Base-by-base conservation (phyloP, 1,139 yeast species). In the Yamadazyma blattariae region DNA sequence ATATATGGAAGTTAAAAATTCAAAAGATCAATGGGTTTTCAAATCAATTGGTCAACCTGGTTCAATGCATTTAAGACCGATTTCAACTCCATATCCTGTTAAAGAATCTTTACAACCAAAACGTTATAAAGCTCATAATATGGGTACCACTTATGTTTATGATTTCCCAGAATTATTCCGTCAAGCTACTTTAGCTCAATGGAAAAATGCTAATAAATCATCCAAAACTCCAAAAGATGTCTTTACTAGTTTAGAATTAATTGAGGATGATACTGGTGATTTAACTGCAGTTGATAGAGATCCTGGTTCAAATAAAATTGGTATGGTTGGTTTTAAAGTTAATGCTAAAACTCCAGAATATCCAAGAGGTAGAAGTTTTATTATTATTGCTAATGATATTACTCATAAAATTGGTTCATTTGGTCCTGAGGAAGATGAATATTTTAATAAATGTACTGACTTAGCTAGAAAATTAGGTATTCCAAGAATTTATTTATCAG, bases 81-180 rank as follows among this genome's bases (percentile, higher is more conserved):
- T 92, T 53, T 85, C 92, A 32, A 86, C 97, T 36, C 96, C 97
- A 37, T 94, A 92, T 59, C 95, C 97, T 39, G 96, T 95, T 27
- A 92, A 92, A 73, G 98, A 92, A 67, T 90, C 95, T 67, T 76
- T 92, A 55, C 98, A 92, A 71, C 97, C 97, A 52, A 92, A 92
- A 67, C 89, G 98, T 69, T 94, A 94, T 72, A 87, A 85, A 71
- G 98, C 98, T 32, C 97, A 92, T 66, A 77, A 88, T 56, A 86
- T 92, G 92, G 98, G 98, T 46, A 92, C 98, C 13, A 90, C 98
- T 17, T 92, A 88, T 57, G 96, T 88, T 34, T 94, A 94, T 58
- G 98, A 92, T 64, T 94, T 92, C 92, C 98, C 98, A 35, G 98
- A 92, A 60, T 71, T 92, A 55, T 92, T 94, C 84, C 88, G 94